Base-by-base conservation (phyloP, 1,284 basidiomycete species). In the Vanrija sp. region DNA sequence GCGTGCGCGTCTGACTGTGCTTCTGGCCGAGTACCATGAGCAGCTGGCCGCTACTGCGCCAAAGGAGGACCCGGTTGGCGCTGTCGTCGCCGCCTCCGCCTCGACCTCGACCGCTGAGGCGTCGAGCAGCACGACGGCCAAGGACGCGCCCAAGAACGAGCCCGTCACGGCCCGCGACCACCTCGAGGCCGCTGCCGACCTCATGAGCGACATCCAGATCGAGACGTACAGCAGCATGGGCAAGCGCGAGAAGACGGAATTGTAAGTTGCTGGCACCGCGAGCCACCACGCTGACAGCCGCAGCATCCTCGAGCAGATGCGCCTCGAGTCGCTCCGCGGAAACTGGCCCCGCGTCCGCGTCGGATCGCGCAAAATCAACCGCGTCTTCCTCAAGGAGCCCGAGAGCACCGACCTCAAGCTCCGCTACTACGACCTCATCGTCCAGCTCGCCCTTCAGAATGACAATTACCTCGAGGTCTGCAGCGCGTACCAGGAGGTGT, bases 191-290 rank as follows among this genome's bases (percentile, higher is more conserved):
- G 89, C 91, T 0, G 94, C 91, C 0, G 93, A 96, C 62, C 80
- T 97, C 29, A 82, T 98, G 60, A 89, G 88, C 50, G 96, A 98
- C 53, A 85, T 99, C 1, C 93, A 97, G 78, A 94, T 98, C 44
- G 96, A 99, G 79, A 98, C 96, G 3, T 99, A 98, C 72, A 96
- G 93, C 23, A 92, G 89, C 14, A 98, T 99, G 95, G 91, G 97
- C 65, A 86, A 94, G 61, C 80, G 90, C 66, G 96, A 99, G 78
- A 99, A 99, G 82, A 96, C 91, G 10, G 92, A 98, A 72, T 98
- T 99, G 75, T 76, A 60, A 68, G 74, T 62, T 6, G 6, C 40
- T 8, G 5, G 12, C 21, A 19, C 19, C 10, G 15, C 10, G 21
- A 21, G 12, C 25, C 8, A 6, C 4, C 21, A n/a, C 8, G 43